A percentile compares a stretch with the other conserved stretches of the same genome.
Evolutionary conservation across 2,329 filamentous ascomycete species (phyloP).

Genomic region (Microsporum audouinii): DNA sequence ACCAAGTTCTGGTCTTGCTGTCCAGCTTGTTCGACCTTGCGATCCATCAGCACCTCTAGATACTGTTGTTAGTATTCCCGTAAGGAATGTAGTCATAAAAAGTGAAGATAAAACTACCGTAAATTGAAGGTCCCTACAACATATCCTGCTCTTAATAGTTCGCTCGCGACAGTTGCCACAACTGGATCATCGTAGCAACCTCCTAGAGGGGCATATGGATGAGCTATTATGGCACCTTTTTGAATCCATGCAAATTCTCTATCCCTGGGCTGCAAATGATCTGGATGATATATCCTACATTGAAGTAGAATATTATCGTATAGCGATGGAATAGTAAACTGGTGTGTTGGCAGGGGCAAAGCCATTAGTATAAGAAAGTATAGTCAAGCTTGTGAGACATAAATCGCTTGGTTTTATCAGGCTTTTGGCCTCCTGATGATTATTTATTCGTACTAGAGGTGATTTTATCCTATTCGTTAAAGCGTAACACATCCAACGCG

Average conservation of each 20-base stretch:
- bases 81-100: background rate
- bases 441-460: no score
- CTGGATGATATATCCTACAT: conserved; percentile 71
- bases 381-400: background rate
- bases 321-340: conserved; percentile 72
- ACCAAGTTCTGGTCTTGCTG: conserved; percentile 62
- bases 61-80: conserved; percentile 5
- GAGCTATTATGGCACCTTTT: conserved; percentile 59
- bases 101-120: conserved; percentile 42
- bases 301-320: conserved; percentile 65
- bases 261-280: conserved; percentile 11
- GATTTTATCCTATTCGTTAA: no score
- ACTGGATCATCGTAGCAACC: conserved; percentile 75
- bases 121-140: conserved; percentile 88
- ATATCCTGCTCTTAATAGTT: conserved; percentile 59
- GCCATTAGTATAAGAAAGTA: background rate
- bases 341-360: conserved; percentile 24
- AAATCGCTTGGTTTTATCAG: background rate
- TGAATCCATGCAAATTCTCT: conserved; percentile 15
- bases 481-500: no score
- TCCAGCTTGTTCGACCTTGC: conserved; percentile 75
- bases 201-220: conserved; percentile 82
- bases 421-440: no score
- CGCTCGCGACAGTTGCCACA: conserved; percentile 53
- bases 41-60: conserved; percentile 64